Conservation (phyloP, 129 eudicot species). For the Rutidosis leptorrhynchoides region DNA sequence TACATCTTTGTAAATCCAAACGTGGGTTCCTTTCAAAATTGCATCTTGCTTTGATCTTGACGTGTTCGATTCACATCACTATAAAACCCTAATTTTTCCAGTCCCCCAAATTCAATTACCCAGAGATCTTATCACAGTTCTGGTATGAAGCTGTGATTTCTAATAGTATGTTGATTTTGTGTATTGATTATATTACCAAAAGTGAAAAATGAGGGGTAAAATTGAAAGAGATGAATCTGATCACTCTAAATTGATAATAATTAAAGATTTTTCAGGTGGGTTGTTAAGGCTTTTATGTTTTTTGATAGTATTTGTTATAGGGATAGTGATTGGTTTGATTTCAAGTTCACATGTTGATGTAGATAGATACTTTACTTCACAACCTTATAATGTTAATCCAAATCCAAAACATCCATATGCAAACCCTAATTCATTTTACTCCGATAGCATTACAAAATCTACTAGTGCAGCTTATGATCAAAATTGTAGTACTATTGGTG, state of each 20-base stretch:
- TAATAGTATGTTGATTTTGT: not conserved
- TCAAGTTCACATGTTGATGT: constrained; percentile 75
- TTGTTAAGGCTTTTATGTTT: constrained; percentile 38
- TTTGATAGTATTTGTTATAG: constrained; percentile 62
- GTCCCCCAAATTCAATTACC: not conserved
- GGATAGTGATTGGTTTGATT: constrained; percentile 58
- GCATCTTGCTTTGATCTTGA: constrained; percentile 1
- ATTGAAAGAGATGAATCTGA: constrained; percentile 56
- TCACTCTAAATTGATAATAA: constrained; percentile 2
- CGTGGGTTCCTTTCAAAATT: constrained; percentile 4
- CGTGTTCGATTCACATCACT: not conserved
- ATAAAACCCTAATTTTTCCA: not conserved
- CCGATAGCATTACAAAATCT: not conserved
- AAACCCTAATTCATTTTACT: constrained; percentile 5
- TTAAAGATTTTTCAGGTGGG: constrained; percentile 51
- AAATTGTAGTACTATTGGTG: constrained; percentile 15
- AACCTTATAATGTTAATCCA: constrained; percentile 29
- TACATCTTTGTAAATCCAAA: not conserved
- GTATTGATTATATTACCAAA: not conserved
- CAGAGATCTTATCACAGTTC: not conserved
- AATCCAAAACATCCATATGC: constrained; percentile 19
- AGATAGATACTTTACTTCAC: constrained; percentile 48
- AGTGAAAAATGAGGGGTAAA: constrained; percentile 38
- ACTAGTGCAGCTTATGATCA: constrained; percentile 11
- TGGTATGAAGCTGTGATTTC: not conserved